phyloP scores from a whole-genome alignment of 148 eudicot species.

The Bassia scoparia region DNA sequence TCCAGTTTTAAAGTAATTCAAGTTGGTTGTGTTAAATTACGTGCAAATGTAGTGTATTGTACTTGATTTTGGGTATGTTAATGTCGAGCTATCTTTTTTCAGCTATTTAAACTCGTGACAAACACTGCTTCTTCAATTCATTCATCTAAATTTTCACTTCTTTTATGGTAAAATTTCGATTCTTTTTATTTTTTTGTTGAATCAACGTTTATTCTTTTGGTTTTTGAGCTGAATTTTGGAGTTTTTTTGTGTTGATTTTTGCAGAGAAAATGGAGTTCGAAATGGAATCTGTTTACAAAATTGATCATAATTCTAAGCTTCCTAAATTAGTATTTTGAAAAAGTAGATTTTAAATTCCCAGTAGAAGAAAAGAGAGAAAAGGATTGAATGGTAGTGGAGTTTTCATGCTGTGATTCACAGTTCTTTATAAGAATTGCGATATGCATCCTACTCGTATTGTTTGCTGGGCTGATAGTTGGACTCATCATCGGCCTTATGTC shows the following conservation, averaged over 20 bases:
- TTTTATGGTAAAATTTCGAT: not conserved
- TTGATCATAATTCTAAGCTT: conserved; percentile 57
- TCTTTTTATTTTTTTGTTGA: not conserved
- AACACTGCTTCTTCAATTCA: too few relatives aligned
- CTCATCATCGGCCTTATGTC: conserved; percentile 73
- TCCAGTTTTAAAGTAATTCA: too few relatives aligned
- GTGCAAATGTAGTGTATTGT: too few relatives aligned
- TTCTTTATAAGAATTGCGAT: conserved; percentile 35
- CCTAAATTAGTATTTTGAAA: too few relatives aligned
- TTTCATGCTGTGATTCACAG: conserved; percentile 35
- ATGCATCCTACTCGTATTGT: conserved; percentile 36
- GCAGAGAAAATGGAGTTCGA: conserved; percentile 27
- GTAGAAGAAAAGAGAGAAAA: not conserved
- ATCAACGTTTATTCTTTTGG: not conserved
- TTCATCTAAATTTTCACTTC: too few relatives aligned
- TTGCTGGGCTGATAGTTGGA: conserved; percentile 64
- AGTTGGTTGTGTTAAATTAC: too few relatives aligned
- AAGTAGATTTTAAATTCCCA: too few relatives aligned
- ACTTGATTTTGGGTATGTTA: too few relatives aligned
- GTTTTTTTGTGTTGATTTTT: not conserved
- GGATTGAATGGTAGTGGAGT: conserved; percentile 27
- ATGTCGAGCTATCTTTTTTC: not conserved
- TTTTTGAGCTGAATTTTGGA: not conserved
- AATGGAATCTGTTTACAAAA: conserved; percentile 50
- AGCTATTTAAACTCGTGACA: not conserved